Conservation (phyloP, 2,329 filamentous ascomycete species). For the Tetracladium maxilliforme region DNA sequence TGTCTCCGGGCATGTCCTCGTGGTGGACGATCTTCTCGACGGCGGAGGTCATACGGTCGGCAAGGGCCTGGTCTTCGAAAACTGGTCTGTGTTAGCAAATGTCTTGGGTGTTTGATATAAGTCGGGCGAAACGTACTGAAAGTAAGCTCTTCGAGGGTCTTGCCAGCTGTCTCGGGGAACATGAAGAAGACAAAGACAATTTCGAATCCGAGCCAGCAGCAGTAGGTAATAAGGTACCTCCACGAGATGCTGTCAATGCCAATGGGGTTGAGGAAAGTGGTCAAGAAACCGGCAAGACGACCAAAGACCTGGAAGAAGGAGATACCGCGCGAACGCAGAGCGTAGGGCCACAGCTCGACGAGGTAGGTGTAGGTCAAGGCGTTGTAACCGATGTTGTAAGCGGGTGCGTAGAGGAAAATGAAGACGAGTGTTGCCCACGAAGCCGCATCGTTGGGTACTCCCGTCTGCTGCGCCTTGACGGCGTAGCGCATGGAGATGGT, state of each 20-base stretch:
- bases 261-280: constrained; percentile 28
- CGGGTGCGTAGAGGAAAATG: constrained; percentile 16
- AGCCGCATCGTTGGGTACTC: constrained; percentile 6
- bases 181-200: constrained; percentile 25
- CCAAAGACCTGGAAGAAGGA: constrained; percentile 17
- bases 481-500: constrained; percentile 8
- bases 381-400: constrained; percentile 34
- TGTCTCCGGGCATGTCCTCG: constrained; percentile 4
- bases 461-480: constrained; percentile 3
- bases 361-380: constrained; percentile 28
- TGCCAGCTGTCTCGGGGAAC: constrained; percentile 26
- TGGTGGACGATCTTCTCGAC: constrained; percentile 18
- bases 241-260: constrained; percentile 22
- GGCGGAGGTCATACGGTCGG: constrained; percentile 17
- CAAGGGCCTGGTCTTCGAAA: constrained; percentile 19
- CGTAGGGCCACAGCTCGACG: constrained; percentile 16
- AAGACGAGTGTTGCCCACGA: constrained; percentile 9
- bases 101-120: background rate
- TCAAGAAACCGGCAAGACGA: constrained; percentile 29
- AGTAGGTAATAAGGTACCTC: constrained; percentile 28
- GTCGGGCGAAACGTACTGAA: constrained; percentile 19
- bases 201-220: constrained; percentile 23
- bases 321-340: constrained; percentile 15
- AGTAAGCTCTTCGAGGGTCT: constrained; percentile 28
- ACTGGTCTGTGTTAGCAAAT: constrained; percentile 9